Evolutionary conservation across 139 green algal species (phyloP), one percentile per base, ranked within the genome.

Genomic region (Chlamydomonas incerta): DNA sequence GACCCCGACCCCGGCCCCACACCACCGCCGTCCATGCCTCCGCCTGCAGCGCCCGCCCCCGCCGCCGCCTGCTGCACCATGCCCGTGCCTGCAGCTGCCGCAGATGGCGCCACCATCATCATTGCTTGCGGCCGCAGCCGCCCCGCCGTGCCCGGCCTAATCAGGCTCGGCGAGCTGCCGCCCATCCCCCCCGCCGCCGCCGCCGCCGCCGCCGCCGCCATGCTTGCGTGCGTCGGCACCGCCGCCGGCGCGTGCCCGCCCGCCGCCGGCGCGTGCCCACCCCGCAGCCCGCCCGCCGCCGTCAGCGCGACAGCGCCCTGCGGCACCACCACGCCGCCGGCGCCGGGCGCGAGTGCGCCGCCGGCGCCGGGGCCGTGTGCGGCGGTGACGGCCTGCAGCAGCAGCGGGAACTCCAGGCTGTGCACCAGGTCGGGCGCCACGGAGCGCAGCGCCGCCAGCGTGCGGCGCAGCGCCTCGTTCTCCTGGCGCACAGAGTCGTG

Each of bases 371-470:
- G 41, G 5, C 41, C 41, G 41, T 50, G 41, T 8, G 41, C 41
- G 41, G 41, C 41, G 41, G 41, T 50, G 41, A 50, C 41, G 41
- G 41, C 5, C 28, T 5, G 10, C 46, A 23, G 47, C 79, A 85
- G 17, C 10, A 85, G 79, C 23, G 79, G 79, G 66, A 85, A 85
- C 79, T 85, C 79, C 47, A 85, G 66, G 31, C n/a, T 37, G 31
- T 37, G 26, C 67, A 88, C 84, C 52, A 83, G 74, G 52, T 79
- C 84, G 8, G 84, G 84, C 29, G 74, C 74, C 10, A 85, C n/a
- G 60, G 74, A 33, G 20, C 71, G 60, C 50, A 88, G 74, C 1
- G 84, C 74, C 2, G 67, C 58, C 35, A 88, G 84, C 15, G 79
- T 68, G 35, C 67, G 74, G 23, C 47, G 37, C 67, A 88, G 74